Evolutionary conservation across 805 yeast genomes (phyloP), one percentile per base, ranked within the genome.

Genomic region (Wickerhamomyces queroliae): DNA sequence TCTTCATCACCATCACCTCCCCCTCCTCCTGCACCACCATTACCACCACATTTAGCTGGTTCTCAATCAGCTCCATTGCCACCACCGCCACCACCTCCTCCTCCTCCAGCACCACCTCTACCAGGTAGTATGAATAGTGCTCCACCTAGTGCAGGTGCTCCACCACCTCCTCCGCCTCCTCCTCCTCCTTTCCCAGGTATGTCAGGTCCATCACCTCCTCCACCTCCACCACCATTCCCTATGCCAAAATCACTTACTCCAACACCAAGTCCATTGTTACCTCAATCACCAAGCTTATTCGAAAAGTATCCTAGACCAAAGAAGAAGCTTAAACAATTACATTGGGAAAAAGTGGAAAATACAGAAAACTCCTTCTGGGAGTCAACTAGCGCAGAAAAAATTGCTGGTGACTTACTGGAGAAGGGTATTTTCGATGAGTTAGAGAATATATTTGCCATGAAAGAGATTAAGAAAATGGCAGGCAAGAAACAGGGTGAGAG

Each of bases 291-390:
- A 12, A 45, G 48, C 9, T 17, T 47, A 37, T 47, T 53, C 34
- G 52, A 48, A 33, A 44, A 38, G 11, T 47, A 46, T 33, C 78
- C 79, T 25, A 63, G 77, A 47, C 78, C 80, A 16, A 70, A 69
- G 56, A 70, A 67, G 44, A 80, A 77, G 58, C 62, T 84, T 63
- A 84, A 83, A 53, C 95, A 84, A 52, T 73, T 84, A 45, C 95
- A 84, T 50, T 84, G 93, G 95, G 93, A 84, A 46, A 83, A 78
- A 52, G 63, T 84, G 34, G 84, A 80, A 12, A 59, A 67, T 36
- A 64, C 80, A 13, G 64, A 68, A 15, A 67, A 74, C 31, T 80
- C 93, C 0, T 70, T 84, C 48, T 84, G 95, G 95, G 69, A 68
- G 23, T 58, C 61, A 17, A 50, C 61, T 13, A 51, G 63, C 1